A percentile compares a stretch with the other conserved stretches of the same genome.
Evolutionary conservation across 116 monocot genomes (phyloP).

Genomic region (Cymodocea nodosa): DNA sequence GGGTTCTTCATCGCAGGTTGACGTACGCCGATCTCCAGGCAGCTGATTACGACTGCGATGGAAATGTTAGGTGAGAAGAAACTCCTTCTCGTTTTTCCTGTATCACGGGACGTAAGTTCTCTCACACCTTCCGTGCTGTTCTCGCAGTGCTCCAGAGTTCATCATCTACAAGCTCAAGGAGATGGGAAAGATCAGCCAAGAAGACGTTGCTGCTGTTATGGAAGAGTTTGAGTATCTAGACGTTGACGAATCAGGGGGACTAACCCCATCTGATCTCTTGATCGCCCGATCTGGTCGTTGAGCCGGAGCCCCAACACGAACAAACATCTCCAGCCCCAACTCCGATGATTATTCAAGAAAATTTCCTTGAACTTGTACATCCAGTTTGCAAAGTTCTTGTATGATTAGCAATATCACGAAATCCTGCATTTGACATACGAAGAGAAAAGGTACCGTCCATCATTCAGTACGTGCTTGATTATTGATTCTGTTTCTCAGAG

Average conservation of each 20-base stretch:
- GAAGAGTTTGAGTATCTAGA: slow-evolving; percentile 88
- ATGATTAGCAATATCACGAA: too few species aligned
- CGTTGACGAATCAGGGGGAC: slow-evolving; percentile 58
- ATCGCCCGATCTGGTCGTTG: slow-evolving; percentile 23
- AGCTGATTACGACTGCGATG: slow-evolving; percentile 79
- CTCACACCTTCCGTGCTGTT: neutral
- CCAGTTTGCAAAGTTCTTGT: too few species aligned
- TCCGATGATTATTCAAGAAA: too few species aligned
- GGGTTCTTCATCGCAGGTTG: slow-evolving; percentile 82
- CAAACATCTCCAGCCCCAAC: too few species aligned
- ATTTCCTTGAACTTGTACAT: too few species aligned
- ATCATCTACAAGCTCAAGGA: slow-evolving; percentile 92
- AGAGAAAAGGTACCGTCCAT: too few species aligned
- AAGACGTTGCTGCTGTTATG: slow-evolving; percentile 65
- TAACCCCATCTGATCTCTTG: slow-evolving; percentile 42
- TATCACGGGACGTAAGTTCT: too few species aligned
- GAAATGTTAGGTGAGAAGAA: slow-evolving; percentile 46
- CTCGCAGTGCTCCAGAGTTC: slow-evolving; percentile 71
- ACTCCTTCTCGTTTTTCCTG: neutral
- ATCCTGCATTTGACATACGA: too few species aligned
- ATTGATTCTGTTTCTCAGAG: too few species aligned
- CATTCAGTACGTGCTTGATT: too few species aligned
- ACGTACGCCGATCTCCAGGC: slow-evolving; percentile 81
- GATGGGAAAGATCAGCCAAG: slow-evolving; percentile 83
- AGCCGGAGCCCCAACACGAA: too few species aligned